Conservation (phyloP, 495 filamentous ascomycete species). For the Hapsidospora chrysogenum region DNA sequence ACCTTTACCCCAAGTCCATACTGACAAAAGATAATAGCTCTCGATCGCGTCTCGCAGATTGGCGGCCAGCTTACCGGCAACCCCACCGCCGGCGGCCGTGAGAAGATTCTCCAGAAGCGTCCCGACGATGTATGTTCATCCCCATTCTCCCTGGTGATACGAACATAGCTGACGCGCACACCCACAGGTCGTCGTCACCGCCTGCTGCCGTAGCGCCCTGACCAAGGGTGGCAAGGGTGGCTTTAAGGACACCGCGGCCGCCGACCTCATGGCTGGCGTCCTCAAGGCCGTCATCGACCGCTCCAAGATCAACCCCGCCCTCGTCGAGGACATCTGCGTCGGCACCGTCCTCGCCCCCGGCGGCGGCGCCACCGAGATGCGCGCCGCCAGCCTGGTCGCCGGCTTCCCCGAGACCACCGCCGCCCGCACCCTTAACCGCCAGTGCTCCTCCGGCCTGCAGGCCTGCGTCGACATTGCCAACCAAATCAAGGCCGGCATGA, state of each 20-base stretch:
- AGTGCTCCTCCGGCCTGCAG: slow-evolving; percentile 81
- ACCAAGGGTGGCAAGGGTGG: slow-evolving; percentile 84
- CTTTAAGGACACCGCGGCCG: slow-evolving; percentile 84
- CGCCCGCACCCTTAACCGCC: slow-evolving; percentile 74
- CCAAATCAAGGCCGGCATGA: slow-evolving; percentile 75
- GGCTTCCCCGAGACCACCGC: slow-evolving; percentile 76
- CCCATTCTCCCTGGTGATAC: too few species aligned
- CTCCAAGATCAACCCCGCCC: slow-evolving; percentile 65
- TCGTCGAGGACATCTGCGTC: slow-evolving; percentile 86
- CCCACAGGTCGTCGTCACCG: slow-evolving; percentile 69
- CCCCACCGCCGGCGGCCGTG: slow-evolving; percentile 15
- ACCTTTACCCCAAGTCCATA: too few species aligned
- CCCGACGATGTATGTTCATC: slow-evolving; percentile 27
- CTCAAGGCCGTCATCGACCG: slow-evolving; percentile 67
- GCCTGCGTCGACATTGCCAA: slow-evolving; percentile 89
- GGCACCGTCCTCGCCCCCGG: slow-evolving; percentile 84
- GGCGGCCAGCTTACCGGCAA: slow-evolving; percentile 3
- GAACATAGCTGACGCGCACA: neutral
- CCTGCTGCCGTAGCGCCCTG: slow-evolving; percentile 78
- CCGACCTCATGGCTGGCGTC: slow-evolving; percentile 73
- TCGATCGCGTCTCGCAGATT: neutral
- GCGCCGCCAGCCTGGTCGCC: slow-evolving; percentile 79
- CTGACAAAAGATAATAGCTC: too few species aligned
- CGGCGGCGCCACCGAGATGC: slow-evolving; percentile 91
- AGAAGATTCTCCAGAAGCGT: slow-evolving; percentile 31